phyloP scores from a whole-genome alignment of 805 yeast genomes.

The Cyberlindnera maritima region DNA sequence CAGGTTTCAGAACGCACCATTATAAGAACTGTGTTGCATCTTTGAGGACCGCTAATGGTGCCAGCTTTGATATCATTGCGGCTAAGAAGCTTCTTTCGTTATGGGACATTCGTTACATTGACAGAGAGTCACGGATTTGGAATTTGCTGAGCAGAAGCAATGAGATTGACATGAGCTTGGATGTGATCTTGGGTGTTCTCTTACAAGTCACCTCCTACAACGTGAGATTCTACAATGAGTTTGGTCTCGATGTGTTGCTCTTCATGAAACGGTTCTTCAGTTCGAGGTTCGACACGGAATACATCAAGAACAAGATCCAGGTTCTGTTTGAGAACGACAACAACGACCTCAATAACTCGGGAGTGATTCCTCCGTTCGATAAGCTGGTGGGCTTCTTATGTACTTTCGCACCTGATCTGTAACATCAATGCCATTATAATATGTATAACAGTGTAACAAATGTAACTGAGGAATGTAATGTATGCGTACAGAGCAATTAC shows the following conservation, averaged over 20 bases:
- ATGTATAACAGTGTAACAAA: too few relatives aligned
- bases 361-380: constrained; percentile 29
- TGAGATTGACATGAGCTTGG: constrained; percentile 29
- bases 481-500: background rate
- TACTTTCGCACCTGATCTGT: constrained; percentile 3
- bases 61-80: constrained; percentile 62
- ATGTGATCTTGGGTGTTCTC: constrained; percentile 40
- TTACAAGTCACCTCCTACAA: constrained; percentile 59
- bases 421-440: background rate
- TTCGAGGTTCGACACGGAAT: constrained; percentile 31
- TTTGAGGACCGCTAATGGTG: constrained; percentile 49
- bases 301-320: constrained; percentile 29
- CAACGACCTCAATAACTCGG: constrained; percentile 21
- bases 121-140: constrained; percentile 17
- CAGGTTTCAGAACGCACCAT: constrained; percentile 46
- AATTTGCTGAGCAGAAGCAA: constrained; percentile 19
- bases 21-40: constrained; percentile 50
- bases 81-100: constrained; percentile 48
- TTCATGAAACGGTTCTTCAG: constrained; percentile 42
- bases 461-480: background rate
- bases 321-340: constrained; percentile 29
- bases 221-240: constrained; percentile 61
- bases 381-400: constrained; percentile 14
- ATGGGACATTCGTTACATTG: constrained; percentile 22
- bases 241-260: constrained; percentile 40